phyloP scores from a whole-genome alignment of 1,284 basidiomycete genomes.

The Ceratobasidium sp. region DNA sequence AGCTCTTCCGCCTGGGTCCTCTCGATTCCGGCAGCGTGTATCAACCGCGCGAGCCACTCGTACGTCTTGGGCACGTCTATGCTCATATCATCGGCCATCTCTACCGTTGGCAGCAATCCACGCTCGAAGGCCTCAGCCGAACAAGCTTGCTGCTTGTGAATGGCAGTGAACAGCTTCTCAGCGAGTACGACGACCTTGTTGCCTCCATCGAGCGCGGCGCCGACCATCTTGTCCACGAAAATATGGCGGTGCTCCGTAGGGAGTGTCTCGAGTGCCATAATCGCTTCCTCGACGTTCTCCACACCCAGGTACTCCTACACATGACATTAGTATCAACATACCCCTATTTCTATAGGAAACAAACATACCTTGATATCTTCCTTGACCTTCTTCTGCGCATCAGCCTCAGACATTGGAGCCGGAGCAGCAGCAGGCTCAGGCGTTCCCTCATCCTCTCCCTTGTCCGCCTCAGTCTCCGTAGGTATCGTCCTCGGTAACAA shows the following conservation, averaged over 20 bases:
- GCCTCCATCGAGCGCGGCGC: slow-evolving; percentile 81
- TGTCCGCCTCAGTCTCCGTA: slow-evolving; percentile 58
- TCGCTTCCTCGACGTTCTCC: slow-evolving; percentile 85
- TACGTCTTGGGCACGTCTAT: slow-evolving; percentile 91
- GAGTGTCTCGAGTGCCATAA: slow-evolving; percentile 81
- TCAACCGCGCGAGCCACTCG: slow-evolving; percentile 75
- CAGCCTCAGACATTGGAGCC: slow-evolving; percentile 71
- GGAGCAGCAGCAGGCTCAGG: slow-evolving; percentile 52
- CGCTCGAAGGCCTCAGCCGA: slow-evolving; percentile 68
- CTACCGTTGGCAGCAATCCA: slow-evolving; percentile 73
- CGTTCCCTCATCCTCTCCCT: slow-evolving; percentile 66
- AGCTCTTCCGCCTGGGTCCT: slow-evolving; percentile 66
- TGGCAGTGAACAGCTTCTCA: slow-evolving; percentile 70
- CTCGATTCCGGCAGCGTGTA: slow-evolving; percentile 70
- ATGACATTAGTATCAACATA: background rate
- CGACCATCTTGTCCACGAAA: slow-evolving; percentile 79
- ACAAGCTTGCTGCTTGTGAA: slow-evolving; percentile 65
- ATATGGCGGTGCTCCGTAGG: slow-evolving; percentile 69
- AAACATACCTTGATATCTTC: slow-evolving; percentile 69
- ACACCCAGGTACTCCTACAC: slow-evolving; percentile 73
- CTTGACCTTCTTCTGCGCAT: slow-evolving; percentile 79
- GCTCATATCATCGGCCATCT: slow-evolving; percentile 84
- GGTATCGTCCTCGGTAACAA: slow-evolving; percentile 70
- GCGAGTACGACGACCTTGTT: slow-evolving; percentile 85
- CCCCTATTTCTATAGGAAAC: background rate